A percentile compares a stretch with the other conserved stretches of the same genome.
Conservation (phyloP, 495 filamentous ascomycete species). For the Podospora pseudoanserina region DNA sequence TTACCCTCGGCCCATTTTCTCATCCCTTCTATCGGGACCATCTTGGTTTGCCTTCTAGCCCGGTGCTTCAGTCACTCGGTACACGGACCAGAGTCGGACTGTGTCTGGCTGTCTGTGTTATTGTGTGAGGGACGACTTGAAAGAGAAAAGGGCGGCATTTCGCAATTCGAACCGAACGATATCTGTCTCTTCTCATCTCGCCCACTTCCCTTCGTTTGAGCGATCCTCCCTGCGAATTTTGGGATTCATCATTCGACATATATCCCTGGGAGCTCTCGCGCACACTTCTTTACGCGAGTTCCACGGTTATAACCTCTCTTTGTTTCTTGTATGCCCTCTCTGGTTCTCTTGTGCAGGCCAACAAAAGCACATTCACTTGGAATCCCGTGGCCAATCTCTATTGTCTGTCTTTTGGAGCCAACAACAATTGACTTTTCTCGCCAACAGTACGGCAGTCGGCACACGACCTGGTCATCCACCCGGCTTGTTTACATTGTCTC, state of each 20-base stretch:
- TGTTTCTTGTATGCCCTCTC: not conserved
- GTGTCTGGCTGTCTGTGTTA: conserved; percentile 6
- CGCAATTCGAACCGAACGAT: not conserved
- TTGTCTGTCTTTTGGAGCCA: not conserved
- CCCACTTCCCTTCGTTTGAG: conserved; percentile 5
- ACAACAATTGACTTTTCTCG: not conserved
- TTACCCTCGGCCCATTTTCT: not conserved
- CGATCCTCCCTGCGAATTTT: not conserved
- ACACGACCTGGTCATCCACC: not conserved
- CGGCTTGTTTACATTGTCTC: not conserved
- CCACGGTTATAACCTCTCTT: not conserved
- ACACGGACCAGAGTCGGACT: not conserved
- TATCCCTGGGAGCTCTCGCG: not conserved
- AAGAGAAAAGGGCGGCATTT: conserved; percentile 12
- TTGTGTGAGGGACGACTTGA: not conserved
- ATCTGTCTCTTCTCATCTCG: conserved; percentile 1
- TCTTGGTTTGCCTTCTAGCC: not conserved
- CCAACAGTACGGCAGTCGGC: not conserved
- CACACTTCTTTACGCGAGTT: not conserved
- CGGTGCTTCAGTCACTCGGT: conserved; percentile 4
- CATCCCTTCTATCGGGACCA: conserved; percentile 3
- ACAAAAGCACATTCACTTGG: not conserved
- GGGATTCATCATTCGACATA: not conserved
- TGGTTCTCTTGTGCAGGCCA: not conserved
- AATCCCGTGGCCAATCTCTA: not conserved